Conservation (phyloP, 2,329 filamentous ascomycete species). For the Fusarium sp. region DNA sequence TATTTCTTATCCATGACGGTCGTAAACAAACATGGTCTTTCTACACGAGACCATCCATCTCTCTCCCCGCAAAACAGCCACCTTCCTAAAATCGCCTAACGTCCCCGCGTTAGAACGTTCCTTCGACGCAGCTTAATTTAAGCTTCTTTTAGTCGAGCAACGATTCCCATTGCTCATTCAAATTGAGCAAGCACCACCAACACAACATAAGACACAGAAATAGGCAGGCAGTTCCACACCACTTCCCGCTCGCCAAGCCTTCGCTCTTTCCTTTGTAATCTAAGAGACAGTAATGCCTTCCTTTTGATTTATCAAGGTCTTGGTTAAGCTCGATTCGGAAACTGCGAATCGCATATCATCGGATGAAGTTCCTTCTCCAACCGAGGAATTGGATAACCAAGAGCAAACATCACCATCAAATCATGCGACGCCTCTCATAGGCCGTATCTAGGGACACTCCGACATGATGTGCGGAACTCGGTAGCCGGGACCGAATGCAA, state of each 20-base stretch:
- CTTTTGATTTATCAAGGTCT: neutral
- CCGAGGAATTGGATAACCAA: neutral
- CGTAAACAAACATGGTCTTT: constrained; percentile 2
- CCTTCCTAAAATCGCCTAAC: constrained; percentile 43
- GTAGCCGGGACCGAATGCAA: constrained; percentile 3
- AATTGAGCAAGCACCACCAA: constrained; percentile 8
- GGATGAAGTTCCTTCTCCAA: neutral
- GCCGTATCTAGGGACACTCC: neutral
- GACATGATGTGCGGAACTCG: neutral
- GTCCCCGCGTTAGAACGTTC: constrained; percentile 26
- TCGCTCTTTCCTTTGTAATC: neutral
- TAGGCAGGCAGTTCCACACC: neutral
- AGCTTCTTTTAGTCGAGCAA: constrained; percentile 34
- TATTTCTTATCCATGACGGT: neutral
- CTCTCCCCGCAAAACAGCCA: constrained; percentile 17
- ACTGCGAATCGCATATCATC: neutral
- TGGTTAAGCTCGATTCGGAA: constrained; percentile 1
- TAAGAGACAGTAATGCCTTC: neutral
- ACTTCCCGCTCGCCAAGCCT: neutral
- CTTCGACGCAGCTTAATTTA: constrained; percentile 39
- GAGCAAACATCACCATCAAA: neutral
- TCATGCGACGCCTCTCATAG: neutral
- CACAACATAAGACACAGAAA: neutral
- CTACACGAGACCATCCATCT: constrained; percentile 15
- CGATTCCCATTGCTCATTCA: neutral